phyloP scores from a whole-genome alignment of 176 grass and related monocot genomes.

The Echinochloa phyllopogon region DNA sequence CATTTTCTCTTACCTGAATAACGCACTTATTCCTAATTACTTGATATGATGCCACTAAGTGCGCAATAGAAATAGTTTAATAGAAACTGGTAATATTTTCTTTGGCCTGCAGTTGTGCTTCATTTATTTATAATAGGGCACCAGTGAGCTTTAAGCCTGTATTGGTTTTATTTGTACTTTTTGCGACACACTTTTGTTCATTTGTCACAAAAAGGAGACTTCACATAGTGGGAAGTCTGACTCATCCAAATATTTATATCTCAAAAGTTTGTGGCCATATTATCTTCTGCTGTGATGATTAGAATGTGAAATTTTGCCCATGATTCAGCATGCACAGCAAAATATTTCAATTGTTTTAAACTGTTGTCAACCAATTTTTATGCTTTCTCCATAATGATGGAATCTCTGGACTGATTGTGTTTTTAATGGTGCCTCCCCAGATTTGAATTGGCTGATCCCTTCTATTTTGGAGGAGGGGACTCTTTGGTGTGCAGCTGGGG shows the following conservation, averaged over 20 bases:
- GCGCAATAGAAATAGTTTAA: constrained; percentile 28
- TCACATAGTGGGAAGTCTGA: constrained; percentile 35
- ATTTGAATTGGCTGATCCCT: too few species aligned
- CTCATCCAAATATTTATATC: constrained; percentile 10
- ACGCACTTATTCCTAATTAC: constrained; percentile 30
- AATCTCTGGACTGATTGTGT: too few species aligned
- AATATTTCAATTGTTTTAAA: constrained; percentile 6
- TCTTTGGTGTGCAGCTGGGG: too few species aligned
- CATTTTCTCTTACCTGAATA: constrained; percentile 19
- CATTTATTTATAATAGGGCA: constrained; percentile 17
- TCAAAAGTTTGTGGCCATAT: constrained; percentile 13
- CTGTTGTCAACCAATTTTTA: not conserved
- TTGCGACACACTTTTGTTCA: constrained; percentile 22
- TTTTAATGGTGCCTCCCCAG: too few species aligned
- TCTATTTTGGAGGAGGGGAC: too few species aligned
- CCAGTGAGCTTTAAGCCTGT: constrained; percentile 12
- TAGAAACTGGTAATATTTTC: constrained; percentile 10
- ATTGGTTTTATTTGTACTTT: constrained; percentile 8
- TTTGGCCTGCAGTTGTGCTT: constrained; percentile 20
- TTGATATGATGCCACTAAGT: constrained; percentile 41
- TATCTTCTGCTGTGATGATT: constrained; percentile 26
- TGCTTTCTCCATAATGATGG: not conserved
- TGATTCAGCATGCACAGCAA: not conserved
- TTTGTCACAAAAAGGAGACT: constrained; percentile 38
- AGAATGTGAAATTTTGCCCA: constrained; percentile 1